A percentile compares a stretch with the other conserved stretches of the same genome.
These are phyloP conservation scores for Alternaria atra DNA, from an alignment of 2,329 filamentous ascomycete genomes.

Conservation along the genomic window DNA sequence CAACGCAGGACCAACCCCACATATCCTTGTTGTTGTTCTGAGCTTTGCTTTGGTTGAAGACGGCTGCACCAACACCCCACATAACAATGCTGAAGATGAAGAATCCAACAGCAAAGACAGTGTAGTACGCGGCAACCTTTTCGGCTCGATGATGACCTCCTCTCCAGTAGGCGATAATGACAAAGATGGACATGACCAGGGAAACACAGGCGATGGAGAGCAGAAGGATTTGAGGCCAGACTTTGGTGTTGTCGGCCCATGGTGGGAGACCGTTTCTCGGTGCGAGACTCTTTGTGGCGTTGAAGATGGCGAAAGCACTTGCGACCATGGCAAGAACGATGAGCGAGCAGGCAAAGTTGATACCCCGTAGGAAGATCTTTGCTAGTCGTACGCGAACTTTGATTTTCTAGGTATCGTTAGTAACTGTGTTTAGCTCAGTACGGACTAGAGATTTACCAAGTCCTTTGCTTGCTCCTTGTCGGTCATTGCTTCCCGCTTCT, in stretches of 20 bases:
- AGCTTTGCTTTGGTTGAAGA: slow-evolving; percentile 81
- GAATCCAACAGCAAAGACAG: slow-evolving; percentile 89
- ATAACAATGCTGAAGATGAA: slow-evolving; percentile 93
- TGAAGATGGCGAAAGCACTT: slow-evolving; percentile 91
- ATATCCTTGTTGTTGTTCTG: slow-evolving; percentile 83
- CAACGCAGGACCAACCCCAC: slow-evolving; percentile 97
- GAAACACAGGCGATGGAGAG: slow-evolving; percentile 82
- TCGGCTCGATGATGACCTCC: slow-evolving; percentile 89
- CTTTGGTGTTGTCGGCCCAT: slow-evolving; percentile 81
- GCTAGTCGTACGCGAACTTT: slow-evolving; percentile 91
- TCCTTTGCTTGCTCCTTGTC: slow-evolving; percentile 90
- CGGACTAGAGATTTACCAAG: slow-evolving; percentile 70
- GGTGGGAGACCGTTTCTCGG: slow-evolving; percentile 81
- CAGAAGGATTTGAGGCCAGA: slow-evolving; percentile 90
- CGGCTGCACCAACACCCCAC: slow-evolving; percentile 86
- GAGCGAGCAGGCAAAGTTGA: slow-evolving; percentile 96
- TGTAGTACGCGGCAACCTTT: slow-evolving; percentile 95
- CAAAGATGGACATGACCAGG: slow-evolving; percentile 76
- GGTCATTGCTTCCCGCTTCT: slow-evolving; percentile 81
- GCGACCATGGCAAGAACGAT: slow-evolving; percentile 92
- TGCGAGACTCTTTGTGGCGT: slow-evolving; percentile 79
- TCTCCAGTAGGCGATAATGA: slow-evolving; percentile 87
- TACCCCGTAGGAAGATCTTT: slow-evolving; percentile 91
- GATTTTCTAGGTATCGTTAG: slow-evolving; percentile 74
- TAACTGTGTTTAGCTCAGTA: not conserved